phyloP scores from a whole-genome alignment of 2,329 filamentous ascomycete species.

The Fusarium continuum region DNA sequence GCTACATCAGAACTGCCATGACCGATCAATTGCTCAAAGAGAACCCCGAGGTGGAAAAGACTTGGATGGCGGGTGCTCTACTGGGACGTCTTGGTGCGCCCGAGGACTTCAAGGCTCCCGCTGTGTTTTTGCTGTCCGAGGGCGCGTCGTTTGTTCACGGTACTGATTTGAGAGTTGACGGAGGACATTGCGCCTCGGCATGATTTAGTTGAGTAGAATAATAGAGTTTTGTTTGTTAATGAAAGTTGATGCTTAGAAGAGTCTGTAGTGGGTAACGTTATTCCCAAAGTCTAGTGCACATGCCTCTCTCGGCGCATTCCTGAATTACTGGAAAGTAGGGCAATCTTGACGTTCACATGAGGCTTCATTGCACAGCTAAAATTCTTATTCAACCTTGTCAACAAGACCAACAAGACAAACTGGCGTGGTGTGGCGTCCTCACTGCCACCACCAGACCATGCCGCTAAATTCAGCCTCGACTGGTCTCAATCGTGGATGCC shows the following conservation, averaged over 20 bases:
- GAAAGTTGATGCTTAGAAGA: background rate
- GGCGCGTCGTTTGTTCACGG: conserved; percentile 68
- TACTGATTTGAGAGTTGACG: conserved; percentile 64
- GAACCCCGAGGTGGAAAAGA: conserved; percentile 60
- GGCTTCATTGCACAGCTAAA: background rate
- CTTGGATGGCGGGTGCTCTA: conserved; percentile 63
- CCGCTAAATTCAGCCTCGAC: conserved; percentile 20
- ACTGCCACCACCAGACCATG: conserved; percentile 35
- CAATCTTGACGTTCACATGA: background rate
- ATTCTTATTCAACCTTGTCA: background rate
- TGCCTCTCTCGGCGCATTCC: background rate
- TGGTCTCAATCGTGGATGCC: background rate
- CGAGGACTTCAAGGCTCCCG: conserved; percentile 66
- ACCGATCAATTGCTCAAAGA: conserved; percentile 55
- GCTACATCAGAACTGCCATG: conserved; percentile 61
- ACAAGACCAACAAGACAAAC: background rate
- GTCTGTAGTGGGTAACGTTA: too few species aligned
- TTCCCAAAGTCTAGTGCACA: background rate
- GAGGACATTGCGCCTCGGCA: conserved; percentile 59
- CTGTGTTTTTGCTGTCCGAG: conserved; percentile 65
- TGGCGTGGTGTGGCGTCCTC: background rate
- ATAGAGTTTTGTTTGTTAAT: too few species aligned
- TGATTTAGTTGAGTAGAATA: conserved; percentile 13
- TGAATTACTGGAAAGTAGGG: background rate
- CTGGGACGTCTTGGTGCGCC: conserved; percentile 63